Conservation (phyloP, 805 yeast species). For the Torulaspora quercuum region DNA sequence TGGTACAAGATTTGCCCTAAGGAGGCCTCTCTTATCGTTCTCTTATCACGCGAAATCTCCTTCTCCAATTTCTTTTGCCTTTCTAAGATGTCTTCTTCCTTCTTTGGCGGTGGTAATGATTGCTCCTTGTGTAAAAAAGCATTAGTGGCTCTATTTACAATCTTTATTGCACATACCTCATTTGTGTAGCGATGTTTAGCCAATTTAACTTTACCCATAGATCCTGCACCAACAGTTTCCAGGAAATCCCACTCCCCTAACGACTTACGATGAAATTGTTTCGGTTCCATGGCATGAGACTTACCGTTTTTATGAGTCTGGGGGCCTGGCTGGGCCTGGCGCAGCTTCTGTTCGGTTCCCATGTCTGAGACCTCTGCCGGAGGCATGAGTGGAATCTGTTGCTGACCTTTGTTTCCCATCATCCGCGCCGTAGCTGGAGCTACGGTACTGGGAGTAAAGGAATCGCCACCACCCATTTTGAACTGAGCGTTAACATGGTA, state of each 20-base stretch:
- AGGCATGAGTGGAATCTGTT: conserved; percentile 24
- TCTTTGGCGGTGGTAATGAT: conserved; percentile 62
- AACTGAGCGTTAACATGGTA: conserved; percentile 32
- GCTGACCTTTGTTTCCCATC: conserved; percentile 30
- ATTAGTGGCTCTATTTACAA: conserved; percentile 85
- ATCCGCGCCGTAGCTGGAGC: conserved; percentile 37
- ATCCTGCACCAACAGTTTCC: conserved; percentile 95
- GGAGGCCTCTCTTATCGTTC: conserved; percentile 95
- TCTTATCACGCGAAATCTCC: conserved; percentile 83
- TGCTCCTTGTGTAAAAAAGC: conserved; percentile 69
- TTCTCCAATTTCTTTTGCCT: conserved; percentile 70
- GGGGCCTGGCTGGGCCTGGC: conserved; percentile 17
- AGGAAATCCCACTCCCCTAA: conserved; percentile 97
- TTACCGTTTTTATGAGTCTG: conserved; percentile 18
- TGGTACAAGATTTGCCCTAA: conserved; percentile 85
- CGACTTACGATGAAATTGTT: conserved; percentile 71
- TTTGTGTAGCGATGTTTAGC: conserved; percentile 81
- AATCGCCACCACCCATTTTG: conserved; percentile 27
- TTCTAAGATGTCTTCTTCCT: conserved; percentile 53
- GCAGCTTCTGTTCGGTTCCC: conserved; percentile 8
- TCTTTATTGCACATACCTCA: conserved; percentile 87
- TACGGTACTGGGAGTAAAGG: conserved; percentile 18
- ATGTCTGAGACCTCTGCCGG: conserved; percentile 23
- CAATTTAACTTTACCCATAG: conserved; percentile 97
- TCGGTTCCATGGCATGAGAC: conserved; percentile 21